Evolutionary conservation across 768 basidiomycete genomes (phyloP).

Genomic region (Sporobolomyces roseus): DNA sequence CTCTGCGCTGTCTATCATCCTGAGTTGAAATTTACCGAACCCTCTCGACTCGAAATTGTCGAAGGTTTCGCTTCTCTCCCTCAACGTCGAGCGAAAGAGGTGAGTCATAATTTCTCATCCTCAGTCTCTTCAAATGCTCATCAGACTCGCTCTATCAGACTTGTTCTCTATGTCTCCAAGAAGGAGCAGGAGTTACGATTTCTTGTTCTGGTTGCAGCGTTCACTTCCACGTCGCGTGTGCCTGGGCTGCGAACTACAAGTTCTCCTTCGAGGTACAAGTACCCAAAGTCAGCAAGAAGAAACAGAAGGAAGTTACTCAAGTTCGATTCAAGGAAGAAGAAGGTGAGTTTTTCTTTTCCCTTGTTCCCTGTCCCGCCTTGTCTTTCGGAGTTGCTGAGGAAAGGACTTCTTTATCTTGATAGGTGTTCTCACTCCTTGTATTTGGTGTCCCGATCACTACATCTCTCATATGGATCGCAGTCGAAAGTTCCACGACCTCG

Average conservation of each 20-base stretch:
- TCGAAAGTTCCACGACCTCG: conserved; percentile 72
- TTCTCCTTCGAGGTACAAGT: conserved; percentile 87
- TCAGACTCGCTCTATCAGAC: conserved; percentile 52
- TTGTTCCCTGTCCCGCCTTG: not conserved
- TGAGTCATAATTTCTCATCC: not conserved
- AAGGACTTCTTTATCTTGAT: conserved; percentile 48
- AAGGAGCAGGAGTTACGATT: conserved; percentile 68
- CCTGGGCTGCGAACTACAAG: conserved; percentile 74
- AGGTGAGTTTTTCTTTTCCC: conserved; percentile 15
- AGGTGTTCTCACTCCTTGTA: conserved; percentile 71
- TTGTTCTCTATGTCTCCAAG: conserved; percentile 69
- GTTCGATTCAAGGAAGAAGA: conserved; percentile 36
- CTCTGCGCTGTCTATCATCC: conserved; percentile 82
- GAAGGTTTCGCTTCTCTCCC: conserved; percentile 78
- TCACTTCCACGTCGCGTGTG: conserved; percentile 84
- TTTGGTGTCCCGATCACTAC: conserved; percentile 78
- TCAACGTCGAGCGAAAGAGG: not conserved
- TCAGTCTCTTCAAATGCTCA: not conserved
- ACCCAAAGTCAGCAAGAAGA: conserved; percentile 55
- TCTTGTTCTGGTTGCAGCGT: conserved; percentile 75
- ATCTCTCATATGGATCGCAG: conserved; percentile 56
- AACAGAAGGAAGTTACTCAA: conserved; percentile 15
- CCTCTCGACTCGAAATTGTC: conserved; percentile 66
- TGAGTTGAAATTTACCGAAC: conserved; percentile 77
- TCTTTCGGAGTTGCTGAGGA: conserved; percentile 50